These are phyloP conservation scores for Porcisia deanei DNA, from an alignment of 208 protist species.

Conservation along the genomic window DNA sequence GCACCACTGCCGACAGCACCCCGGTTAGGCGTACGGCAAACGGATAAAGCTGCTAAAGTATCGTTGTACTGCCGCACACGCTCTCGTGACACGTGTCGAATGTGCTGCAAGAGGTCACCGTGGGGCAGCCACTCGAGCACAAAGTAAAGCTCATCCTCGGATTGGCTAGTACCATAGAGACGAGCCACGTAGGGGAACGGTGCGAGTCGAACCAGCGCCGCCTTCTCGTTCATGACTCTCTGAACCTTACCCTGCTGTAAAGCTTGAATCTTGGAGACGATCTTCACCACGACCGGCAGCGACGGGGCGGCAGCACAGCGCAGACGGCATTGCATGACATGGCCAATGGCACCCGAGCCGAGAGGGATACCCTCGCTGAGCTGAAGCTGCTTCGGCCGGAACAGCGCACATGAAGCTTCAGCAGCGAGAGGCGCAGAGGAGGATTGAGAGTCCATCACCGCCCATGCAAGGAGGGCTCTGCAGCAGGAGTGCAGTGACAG, in stretches of 20 bases:
- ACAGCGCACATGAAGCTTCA: constrained; percentile 35
- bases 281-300: constrained; percentile 81
- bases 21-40: background rate
- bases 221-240: constrained; percentile 85
- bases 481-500: background rate
- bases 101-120: constrained; percentile 93
- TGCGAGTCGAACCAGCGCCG: constrained; percentile 53
- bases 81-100: constrained; percentile 41
- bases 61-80: constrained; percentile 38
- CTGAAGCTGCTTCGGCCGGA: constrained; percentile 62
- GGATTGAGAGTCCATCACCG: constrained; percentile 4
- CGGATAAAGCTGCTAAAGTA: background rate
- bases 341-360: constrained; percentile 83
- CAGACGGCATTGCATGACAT: constrained; percentile 70
- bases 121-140: constrained; percentile 94
- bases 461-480: background rate
- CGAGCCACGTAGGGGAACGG: constrained; percentile 80
- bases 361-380: constrained; percentile 56
- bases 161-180: constrained; percentile 89
- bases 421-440: background rate
- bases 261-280: constrained; percentile 87
- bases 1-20: background rate
- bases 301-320: constrained; percentile 12
- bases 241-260: constrained; percentile 87
- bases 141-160: constrained; percentile 91